phyloP scores from a whole-genome alignment of 805 yeast genomes.

The Yarrowia keelungensis region DNA sequence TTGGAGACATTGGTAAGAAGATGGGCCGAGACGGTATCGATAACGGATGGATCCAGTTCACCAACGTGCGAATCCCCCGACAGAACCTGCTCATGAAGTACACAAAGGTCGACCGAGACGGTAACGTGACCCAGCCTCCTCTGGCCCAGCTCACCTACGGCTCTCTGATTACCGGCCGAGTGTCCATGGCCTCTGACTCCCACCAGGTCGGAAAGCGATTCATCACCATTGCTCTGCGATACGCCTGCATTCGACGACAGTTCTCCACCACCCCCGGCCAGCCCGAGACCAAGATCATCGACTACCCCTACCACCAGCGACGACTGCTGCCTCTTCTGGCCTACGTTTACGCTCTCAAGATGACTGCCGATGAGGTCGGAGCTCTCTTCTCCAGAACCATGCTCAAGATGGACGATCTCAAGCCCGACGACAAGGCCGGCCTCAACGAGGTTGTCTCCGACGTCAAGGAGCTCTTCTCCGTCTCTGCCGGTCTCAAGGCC shows the following conservation, averaged over 20 bases:
- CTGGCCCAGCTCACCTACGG: slow-evolving; percentile 88
- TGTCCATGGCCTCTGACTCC: slow-evolving; percentile 86
- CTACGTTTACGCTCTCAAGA: slow-evolving; percentile 74
- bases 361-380: slow-evolving; percentile 70
- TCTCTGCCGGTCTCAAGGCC: slow-evolving; percentile 87
- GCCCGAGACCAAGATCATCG: slow-evolving; percentile 75
- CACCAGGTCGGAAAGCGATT: slow-evolving; percentile 80
- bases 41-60: slow-evolving; percentile 95
- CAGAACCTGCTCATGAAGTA: slow-evolving; percentile 82
- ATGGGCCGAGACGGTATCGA: slow-evolving; percentile 97
- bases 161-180: slow-evolving; percentile 88
- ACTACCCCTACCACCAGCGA: slow-evolving; percentile 88
- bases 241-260: slow-evolving; percentile 89
- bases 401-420: slow-evolving; percentile 60
- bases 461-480: slow-evolving; percentile 79
- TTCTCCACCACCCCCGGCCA: slow-evolving; percentile 61
- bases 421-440: slow-evolving; percentile 56
- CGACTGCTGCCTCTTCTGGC: slow-evolving; percentile 87
- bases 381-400: slow-evolving; percentile 54
- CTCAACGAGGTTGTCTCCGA: slow-evolving; percentile 59
- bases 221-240: slow-evolving; percentile 83
- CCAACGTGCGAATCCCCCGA: slow-evolving; percentile 82
- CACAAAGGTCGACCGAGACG: slow-evolving; percentile 71
- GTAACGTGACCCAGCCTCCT: slow-evolving; percentile 78
- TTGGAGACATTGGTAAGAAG: slow-evolving; percentile 93